Percentiles rank a stretch among this genome's conserved stretches.
Evolutionary conservation across 768 basidiomycete species (phyloP).

Genomic region (Roridomyces roridus): DNA sequence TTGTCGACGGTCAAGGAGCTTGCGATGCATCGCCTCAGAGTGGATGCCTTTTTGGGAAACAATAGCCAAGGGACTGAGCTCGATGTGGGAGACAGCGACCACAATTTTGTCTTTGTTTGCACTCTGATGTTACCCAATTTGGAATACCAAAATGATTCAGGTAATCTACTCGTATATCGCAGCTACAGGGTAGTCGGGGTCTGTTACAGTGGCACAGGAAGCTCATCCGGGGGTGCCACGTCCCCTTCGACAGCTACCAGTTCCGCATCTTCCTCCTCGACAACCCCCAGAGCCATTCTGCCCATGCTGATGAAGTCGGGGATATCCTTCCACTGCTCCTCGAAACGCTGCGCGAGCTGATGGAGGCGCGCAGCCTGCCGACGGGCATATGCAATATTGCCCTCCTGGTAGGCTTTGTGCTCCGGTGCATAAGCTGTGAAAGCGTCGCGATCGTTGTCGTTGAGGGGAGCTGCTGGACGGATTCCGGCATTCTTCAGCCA

Average conservation of each 20-base stretch:
- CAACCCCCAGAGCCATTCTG: not conserved
- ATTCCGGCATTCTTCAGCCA: not conserved
- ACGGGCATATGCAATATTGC: slow-evolving; percentile 26
- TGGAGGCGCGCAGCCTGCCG: slow-evolving; percentile 10
- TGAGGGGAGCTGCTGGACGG: not conserved
- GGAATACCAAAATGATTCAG: too few relatives aligned
- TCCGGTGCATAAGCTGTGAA: not conserved
- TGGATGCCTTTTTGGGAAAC: too few relatives aligned
- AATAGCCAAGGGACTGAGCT: too few relatives aligned
- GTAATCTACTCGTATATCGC: too few relatives aligned
- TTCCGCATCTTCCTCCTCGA: not conserved
- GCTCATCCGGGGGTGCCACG: too few relatives aligned
- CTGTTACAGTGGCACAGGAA: too few relatives aligned
- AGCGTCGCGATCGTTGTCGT: not conserved
- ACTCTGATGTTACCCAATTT: too few relatives aligned
- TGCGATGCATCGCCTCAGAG: too few relatives aligned
- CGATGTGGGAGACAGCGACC: too few relatives aligned
- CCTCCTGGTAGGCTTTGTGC: slow-evolving; percentile 1
- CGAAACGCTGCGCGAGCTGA: not conserved
- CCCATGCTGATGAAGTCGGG: not conserved
- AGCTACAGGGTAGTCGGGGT: too few relatives aligned
- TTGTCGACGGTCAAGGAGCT: too few relatives aligned
- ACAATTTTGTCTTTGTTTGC: too few relatives aligned
- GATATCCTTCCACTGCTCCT: not conserved
- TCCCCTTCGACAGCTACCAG: not conserved